Conservation (phyloP, 805 yeast genomes). For the Dipodascopsis uninucleata region DNA sequence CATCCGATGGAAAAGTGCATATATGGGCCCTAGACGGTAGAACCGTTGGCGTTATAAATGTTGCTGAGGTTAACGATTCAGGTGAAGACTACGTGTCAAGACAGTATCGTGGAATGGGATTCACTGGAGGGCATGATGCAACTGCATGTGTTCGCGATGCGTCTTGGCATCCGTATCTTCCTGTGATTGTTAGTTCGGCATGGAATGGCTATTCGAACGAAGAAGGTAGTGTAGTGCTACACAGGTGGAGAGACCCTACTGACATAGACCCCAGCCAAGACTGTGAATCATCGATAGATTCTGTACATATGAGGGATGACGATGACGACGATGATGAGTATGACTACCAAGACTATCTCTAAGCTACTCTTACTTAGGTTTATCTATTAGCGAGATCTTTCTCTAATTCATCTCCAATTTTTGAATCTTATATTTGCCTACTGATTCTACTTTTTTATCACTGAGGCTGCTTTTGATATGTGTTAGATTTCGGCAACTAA, state of each 20-base stretch:
- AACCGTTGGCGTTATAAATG: constrained; percentile 22
- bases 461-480: too few relatives aligned
- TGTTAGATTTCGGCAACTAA: too few relatives aligned
- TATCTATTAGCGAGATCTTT: too few relatives aligned
- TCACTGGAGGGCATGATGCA: constrained; percentile 3
- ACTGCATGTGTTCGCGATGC: constrained; percentile 31
- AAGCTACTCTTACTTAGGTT: too few relatives aligned
- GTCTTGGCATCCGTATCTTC: constrained; percentile 33
- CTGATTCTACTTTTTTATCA: too few relatives aligned
- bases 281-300: background rate
- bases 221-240: constrained; percentile 23
- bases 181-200: constrained; percentile 26
- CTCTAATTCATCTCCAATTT: too few relatives aligned
- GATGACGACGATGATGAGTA: constrained; percentile 14
- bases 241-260: constrained; percentile 16
- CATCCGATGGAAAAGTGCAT: constrained; percentile 32
- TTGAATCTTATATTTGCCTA: too few relatives aligned
- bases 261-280: background rate
- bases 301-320: background rate
- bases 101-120: background rate
- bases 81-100: background rate
- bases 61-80: constrained; percentile 6
- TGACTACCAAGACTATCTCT: constrained; percentile 5
- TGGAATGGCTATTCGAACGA: constrained; percentile 24
- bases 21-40: constrained; percentile 35